A percentile compares a stretch with the other conserved stretches of the same genome.
Conservation (phyloP, 192 early-diverging fungal species). For the Gonapodya prolifera region DNA sequence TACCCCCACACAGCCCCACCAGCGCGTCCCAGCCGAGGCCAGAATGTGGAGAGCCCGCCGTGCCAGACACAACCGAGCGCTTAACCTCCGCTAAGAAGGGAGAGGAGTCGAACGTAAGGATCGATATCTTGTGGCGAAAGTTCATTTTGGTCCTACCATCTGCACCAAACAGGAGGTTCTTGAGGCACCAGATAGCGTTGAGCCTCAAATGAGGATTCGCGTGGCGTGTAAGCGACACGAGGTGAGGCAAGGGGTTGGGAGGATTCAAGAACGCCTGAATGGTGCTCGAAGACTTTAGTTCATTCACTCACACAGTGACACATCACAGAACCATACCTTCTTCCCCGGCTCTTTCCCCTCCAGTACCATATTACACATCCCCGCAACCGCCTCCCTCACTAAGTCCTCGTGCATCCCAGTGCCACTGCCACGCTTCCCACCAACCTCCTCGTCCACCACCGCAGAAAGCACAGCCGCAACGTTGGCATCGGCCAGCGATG, state of each 20-base stretch:
- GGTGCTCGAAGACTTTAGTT: background rate
- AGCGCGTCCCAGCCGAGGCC: constrained; percentile 19
- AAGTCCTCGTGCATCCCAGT: background rate
- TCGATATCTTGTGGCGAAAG: background rate
- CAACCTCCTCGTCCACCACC: background rate
- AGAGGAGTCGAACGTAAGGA: background rate
- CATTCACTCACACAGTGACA: background rate
- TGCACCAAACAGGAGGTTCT: constrained; percentile 62
- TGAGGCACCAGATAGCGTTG: constrained; percentile 70
- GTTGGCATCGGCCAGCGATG: constrained; percentile 64
- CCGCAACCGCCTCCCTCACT: constrained; percentile 41
- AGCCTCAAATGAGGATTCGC: constrained; percentile 27
- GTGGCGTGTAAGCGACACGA: background rate
- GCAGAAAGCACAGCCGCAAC: constrained; percentile 52
- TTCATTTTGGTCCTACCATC: constrained; percentile 13
- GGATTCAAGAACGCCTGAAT: background rate
- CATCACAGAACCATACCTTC: background rate
- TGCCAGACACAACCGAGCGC: background rate
- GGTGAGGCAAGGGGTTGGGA: background rate
- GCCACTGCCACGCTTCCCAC: background rate
- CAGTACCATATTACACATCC: constrained; percentile 72
- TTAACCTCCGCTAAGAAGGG: background rate
- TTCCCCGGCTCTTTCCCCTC: constrained; percentile 19
- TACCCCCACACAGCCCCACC: background rate
- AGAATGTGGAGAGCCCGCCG: background rate